These are phyloP conservation scores for Capronia epimyces DNA, from an alignment of 2,329 filamentous ascomycete genomes.

Conservation along the genomic window DNA sequence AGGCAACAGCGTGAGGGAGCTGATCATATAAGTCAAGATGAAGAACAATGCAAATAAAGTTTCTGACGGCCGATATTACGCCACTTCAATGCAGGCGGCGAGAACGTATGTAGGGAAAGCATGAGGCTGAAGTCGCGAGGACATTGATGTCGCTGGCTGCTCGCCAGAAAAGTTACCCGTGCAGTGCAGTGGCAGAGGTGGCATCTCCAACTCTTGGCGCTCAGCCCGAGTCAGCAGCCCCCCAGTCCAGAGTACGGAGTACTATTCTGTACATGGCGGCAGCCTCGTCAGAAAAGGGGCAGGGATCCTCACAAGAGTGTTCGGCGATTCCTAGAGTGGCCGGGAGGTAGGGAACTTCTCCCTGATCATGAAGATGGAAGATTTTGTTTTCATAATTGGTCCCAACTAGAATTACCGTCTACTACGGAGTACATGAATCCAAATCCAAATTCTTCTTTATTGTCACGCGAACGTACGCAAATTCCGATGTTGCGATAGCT, in stretches of 20 bases:
- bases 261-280: too few relatives aligned
- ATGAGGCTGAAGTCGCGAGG: not conserved
- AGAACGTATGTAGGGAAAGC: not conserved
- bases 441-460: too few relatives aligned
- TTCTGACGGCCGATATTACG: not conserved
- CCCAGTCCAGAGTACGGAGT: too few relatives aligned
- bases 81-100: not conserved
- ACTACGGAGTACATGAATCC: too few relatives aligned
- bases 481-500: too few relatives aligned
- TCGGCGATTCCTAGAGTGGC: too few relatives aligned
- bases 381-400: too few relatives aligned
- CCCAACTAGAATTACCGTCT: too few relatives aligned
- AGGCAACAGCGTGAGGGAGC: not conserved
- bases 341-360: too few relatives aligned
- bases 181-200: not conserved
- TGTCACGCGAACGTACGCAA: too few relatives aligned
- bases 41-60: not conserved
- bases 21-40: too few relatives aligned
- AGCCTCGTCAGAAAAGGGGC: conserved; percentile 1
- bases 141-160: not conserved
- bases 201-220: not conserved
- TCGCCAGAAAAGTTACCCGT: conserved; percentile 1
- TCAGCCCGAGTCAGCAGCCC: not conserved
- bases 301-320: not conserved
- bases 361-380: too few relatives aligned